Percentiles rank a stretch among this genome's conserved stretches.
Evolutionary conservation across 1,284 basidiomycete genomes (phyloP).

Genomic region (Trichosporon ovoides): DNA sequence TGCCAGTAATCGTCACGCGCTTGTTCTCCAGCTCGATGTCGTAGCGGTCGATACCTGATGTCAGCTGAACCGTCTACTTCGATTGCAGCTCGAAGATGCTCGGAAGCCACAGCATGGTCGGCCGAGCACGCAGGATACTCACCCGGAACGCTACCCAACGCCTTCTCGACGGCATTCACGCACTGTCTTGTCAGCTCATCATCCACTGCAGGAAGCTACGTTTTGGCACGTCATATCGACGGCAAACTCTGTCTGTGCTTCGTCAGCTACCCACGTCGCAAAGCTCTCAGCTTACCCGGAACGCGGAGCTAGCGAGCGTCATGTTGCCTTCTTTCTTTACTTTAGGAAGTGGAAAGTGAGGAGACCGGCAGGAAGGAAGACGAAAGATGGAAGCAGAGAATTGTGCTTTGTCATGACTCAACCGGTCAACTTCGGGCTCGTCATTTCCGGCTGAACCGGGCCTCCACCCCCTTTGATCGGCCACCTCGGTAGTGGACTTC

Average conservation of each 20-base stretch:
- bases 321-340: conserved; percentile 10
- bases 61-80: not conserved
- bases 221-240: conserved; percentile 50
- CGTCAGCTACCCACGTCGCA: not conserved
- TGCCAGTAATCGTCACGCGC: conserved; percentile 46
- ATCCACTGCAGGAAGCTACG: conserved; percentile 20
- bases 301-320: conserved; percentile 32
- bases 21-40: conserved; percentile 48
- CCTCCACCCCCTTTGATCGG: conserved; percentile 1
- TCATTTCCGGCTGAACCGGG: not conserved
- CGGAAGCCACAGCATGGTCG: too few species aligned
- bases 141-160: conserved; percentile 36
- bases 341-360: too few species aligned
- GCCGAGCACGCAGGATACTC: too few species aligned
- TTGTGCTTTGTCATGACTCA: not conserved
- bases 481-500: not conserved
- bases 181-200: conserved; percentile 33
- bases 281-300: conserved; percentile 30
- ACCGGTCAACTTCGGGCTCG: not conserved
- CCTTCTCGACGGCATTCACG: conserved; percentile 41
- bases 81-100: too few species aligned
- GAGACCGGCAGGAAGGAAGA: too few species aligned
- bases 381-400: too few species aligned
- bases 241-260: conserved; percentile 47
- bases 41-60: conserved; percentile 43